phyloP scores from a whole-genome alignment of 2,329 filamentous ascomycete species.

The Tolypocladium amazonense region DNA sequence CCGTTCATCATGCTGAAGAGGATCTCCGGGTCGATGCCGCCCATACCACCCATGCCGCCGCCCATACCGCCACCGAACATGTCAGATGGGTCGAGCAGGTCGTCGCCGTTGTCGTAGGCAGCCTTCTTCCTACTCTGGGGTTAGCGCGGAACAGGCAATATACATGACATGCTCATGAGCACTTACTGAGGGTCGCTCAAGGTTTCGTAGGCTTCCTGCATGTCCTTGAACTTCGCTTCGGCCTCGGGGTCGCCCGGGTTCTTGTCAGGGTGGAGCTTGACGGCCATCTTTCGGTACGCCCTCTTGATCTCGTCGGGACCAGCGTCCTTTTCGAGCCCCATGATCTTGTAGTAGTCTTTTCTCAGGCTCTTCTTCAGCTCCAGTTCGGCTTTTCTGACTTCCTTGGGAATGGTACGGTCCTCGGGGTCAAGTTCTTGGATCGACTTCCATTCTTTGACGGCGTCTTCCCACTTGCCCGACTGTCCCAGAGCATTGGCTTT shows the following conservation, averaged over 20 bases:
- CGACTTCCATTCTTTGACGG: slow-evolving; percentile 78
- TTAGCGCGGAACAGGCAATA: slow-evolving; percentile 20
- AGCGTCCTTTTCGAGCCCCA: slow-evolving; percentile 78
- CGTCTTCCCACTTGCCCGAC: slow-evolving; percentile 85
- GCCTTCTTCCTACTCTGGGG: slow-evolving; percentile 59
- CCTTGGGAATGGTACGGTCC: slow-evolving; percentile 70
- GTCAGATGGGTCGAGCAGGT: slow-evolving; percentile 78
- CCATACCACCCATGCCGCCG: slow-evolving; percentile 54
- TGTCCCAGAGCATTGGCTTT: slow-evolving; percentile 83
- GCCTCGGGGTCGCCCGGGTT: slow-evolving; percentile 79
- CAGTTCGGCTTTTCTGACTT: slow-evolving; percentile 81
- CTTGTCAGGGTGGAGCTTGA: slow-evolving; percentile 94
- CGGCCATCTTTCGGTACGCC: slow-evolving; percentile 90
- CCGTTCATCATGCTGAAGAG: slow-evolving; percentile 75
- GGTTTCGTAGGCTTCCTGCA: slow-evolving; percentile 93
- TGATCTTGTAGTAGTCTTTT: slow-evolving; percentile 98
- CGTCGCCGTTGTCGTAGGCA: slow-evolving; percentile 84
- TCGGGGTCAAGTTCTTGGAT: slow-evolving; percentile 74
- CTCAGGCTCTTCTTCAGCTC: slow-evolving; percentile 96
- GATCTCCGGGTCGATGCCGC: slow-evolving; percentile 65
- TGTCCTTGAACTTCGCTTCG: slow-evolving; percentile 92
- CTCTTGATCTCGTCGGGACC: slow-evolving; percentile 84
- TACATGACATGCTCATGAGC: neutral
- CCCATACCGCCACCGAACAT: slow-evolving; percentile 67
- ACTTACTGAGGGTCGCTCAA: slow-evolving; percentile 86